Percentiles rank a stretch among this genome's conserved stretches.
Conservation (phyloP, 2,329 filamentous ascomycete species). For the Aspergillus sojae region DNA sequence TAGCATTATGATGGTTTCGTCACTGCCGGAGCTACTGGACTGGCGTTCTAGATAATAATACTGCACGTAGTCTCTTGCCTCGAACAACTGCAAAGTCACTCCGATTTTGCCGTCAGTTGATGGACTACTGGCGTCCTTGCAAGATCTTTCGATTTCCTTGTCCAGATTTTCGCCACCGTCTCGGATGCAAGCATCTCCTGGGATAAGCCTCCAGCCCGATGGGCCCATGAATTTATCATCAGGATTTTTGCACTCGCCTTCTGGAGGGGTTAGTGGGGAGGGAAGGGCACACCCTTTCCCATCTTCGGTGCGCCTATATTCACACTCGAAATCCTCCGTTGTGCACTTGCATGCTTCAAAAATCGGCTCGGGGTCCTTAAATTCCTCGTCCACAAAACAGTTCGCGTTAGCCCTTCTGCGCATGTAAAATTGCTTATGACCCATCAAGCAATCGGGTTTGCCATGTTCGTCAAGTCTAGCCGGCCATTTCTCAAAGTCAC, state of each 20-base stretch:
- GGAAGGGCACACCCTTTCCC: slow-evolving; percentile 69
- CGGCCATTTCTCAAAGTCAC: slow-evolving; percentile 80
- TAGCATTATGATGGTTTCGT: slow-evolving; percentile 73
- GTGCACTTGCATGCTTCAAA: slow-evolving; percentile 80
- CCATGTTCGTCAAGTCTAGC: slow-evolving; percentile 80
- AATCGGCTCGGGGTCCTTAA: slow-evolving; percentile 73
- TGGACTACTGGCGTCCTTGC: slow-evolving; percentile 64
- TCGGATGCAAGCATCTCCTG: slow-evolving; percentile 73
- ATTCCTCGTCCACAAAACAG: slow-evolving; percentile 85
- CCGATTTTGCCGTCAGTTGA: slow-evolving; percentile 66
- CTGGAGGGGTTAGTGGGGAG: slow-evolving; percentile 65
- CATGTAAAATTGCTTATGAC: slow-evolving; percentile 84
- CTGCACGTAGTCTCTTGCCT: slow-evolving; percentile 56
- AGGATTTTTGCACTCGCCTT: slow-evolving; percentile 71
- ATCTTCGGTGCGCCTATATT: slow-evolving; percentile 76
- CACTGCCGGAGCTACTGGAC: slow-evolving; percentile 62
- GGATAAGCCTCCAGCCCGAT: slow-evolving; percentile 90
- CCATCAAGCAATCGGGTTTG: slow-evolving; percentile 89
- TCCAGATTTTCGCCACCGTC: slow-evolving; percentile 67
- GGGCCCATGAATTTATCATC: slow-evolving; percentile 78
- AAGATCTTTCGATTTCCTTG: slow-evolving; percentile 72
- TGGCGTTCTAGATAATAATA: slow-evolving; percentile 80
- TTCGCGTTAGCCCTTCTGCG: slow-evolving; percentile 84
- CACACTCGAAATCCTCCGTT: slow-evolving; percentile 88
- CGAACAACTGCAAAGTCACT: slow-evolving; percentile 64